Evolutionary conservation across 192 early-diverging fungal species (phyloP).

Genomic region (Podila epigama): DNA sequence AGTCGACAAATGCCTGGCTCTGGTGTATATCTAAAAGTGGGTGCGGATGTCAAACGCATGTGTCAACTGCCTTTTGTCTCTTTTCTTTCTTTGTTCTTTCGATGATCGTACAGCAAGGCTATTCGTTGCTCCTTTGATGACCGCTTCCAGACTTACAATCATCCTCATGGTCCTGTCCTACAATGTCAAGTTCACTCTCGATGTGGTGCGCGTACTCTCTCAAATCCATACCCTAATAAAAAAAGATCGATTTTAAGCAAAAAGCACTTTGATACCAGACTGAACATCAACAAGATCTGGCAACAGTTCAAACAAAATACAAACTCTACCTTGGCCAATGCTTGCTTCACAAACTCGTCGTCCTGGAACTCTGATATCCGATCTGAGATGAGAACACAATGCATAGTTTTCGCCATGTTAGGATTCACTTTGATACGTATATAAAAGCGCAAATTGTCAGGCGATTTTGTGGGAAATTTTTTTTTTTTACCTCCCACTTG

Average conservation of each 20-base stretch:
- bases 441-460: too few species aligned
- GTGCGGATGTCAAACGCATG: not conserved
- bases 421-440: too few species aligned
- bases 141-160: constrained; percentile 59
- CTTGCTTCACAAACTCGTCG: constrained; percentile 84
- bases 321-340: constrained; percentile 79
- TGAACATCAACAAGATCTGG: too few species aligned
- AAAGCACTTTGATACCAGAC: too few species aligned
- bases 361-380: constrained; percentile 79
- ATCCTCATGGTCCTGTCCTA: constrained; percentile 75
- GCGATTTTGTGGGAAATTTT: too few species aligned
- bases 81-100: too few species aligned
- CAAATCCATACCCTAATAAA: constrained; percentile 79
- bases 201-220: constrained; percentile 84
- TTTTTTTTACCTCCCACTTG: constrained; percentile 43
- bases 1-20: constrained; percentile 64
- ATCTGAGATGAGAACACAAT: constrained; percentile 53
- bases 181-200: constrained; percentile 71
- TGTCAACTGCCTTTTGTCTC: not conserved
- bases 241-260: not conserved
- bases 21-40: constrained; percentile 60
- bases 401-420: too few species aligned
- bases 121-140: too few species aligned
- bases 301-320: too few species aligned
- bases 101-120: too few species aligned